Conservation (phyloP, 2,329 filamentous ascomycete genomes). For the Nemania abortiva region DNA sequence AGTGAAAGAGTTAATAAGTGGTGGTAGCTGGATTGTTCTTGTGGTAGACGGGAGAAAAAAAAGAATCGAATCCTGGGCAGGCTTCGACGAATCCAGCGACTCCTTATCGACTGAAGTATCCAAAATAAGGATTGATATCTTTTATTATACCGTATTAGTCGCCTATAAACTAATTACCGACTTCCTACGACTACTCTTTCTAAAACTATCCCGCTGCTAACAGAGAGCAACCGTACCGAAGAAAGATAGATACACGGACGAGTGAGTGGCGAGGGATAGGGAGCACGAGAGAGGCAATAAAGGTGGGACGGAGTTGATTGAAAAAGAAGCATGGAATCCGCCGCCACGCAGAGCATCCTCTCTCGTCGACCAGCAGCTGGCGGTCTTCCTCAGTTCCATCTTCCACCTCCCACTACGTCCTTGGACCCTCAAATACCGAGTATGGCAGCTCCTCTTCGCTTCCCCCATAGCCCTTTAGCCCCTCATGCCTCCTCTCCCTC, state of each 20-base stretch:
- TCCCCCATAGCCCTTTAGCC: conserved; percentile 31
- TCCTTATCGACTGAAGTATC: conserved; percentile 3
- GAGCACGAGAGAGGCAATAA: conserved; percentile 27
- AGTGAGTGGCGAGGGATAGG: conserved; percentile 31
- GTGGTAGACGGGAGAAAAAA: conserved; percentile 7
- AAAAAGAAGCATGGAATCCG: conserved; percentile 48
- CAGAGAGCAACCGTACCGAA: conserved; percentile 23
- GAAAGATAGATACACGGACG: conserved; percentile 13
- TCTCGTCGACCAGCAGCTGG: conserved; percentile 77
- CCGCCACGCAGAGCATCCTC: conserved; percentile 67
- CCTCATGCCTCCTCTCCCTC: conserved; percentile 26
- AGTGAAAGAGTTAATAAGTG: conserved; percentile 22
- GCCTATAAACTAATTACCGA: background rate
- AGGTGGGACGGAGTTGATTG: conserved; percentile 31
- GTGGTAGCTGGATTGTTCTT: conserved; percentile 19
- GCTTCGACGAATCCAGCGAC: conserved; percentile 4
- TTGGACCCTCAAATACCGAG: conserved; percentile 53
- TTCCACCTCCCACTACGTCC: conserved; percentile 51
- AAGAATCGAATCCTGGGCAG: conserved; percentile 13
- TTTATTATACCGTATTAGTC: background rate
- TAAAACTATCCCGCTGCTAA: conserved; percentile 17
- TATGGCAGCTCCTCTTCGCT: conserved; percentile 46
- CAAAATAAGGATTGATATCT: conserved; percentile 1
- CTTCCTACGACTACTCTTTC: conserved; percentile 7
- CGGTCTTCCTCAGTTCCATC: conserved; percentile 65